Base-by-base conservation (phyloP, 1,284 basidiomycete species). In the Puccinia novopanici region DNA sequence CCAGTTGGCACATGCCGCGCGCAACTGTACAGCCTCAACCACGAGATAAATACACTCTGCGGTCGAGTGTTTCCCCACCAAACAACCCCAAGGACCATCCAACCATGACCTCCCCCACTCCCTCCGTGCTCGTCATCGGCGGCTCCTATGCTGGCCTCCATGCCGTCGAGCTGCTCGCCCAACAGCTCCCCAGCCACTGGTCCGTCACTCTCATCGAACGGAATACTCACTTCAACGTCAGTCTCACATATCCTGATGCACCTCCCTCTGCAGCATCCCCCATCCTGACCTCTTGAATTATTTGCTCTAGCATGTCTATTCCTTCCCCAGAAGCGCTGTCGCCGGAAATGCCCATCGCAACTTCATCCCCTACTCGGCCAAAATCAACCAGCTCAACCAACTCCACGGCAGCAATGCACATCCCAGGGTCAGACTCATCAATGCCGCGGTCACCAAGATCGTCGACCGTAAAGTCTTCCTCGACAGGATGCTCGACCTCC, bases 321-420 rank as follows among this genome's bases (percentile, higher is more conserved):
- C 86, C 27, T 88, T 88, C 81, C 87, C 88, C 1, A 86, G 88
- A 79, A 87, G 86, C 82, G 85, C 86, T 9, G 85, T 88, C 22
- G 80, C 87, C 9, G 6, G 82, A 86, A 9, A 87, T 87, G 67
- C 87, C 87, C 57, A 85, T 87, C 50, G 88, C 82, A 87, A 85
- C 15, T 91, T 93, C 85, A 89, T 92, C 82, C 91, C 92, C 0
- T 91, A 90, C 84, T 86, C 50, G 37, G 52, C 19, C 40, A 65
- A 78, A 59, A 48, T 72, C 55, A 50, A 50, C 42, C 61, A 59
- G 17, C 48, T 79, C 54, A 72, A 71, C 67, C 52, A 24, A 42
- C 42, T 75, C 45, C 55, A 17, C 34, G 9, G 27, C 13, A 27
- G 42, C 8, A 27, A 34, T 15, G 40, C 17, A 40, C 17, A 40